Evolutionary conservation across 345 rosid species (phyloP), one percentile per base, ranked within the genome.

Genomic region (Salix arbutifolia): DNA sequence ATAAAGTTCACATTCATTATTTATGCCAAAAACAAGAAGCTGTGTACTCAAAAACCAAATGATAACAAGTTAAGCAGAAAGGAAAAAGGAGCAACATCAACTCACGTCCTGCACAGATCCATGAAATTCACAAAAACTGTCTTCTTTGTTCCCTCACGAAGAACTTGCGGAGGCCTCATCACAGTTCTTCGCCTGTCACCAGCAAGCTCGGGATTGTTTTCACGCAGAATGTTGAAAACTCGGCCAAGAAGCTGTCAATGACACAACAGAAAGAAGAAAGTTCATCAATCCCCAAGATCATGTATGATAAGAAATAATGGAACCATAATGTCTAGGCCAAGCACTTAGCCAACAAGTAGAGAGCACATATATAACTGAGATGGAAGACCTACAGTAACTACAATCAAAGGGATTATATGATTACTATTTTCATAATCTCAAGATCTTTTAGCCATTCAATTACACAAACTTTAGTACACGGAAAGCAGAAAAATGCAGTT

Each of bases 111-210:
- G 91, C 99, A 96, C 71, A 96, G 95, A 84, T 94, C 97, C 98
- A 90, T 94, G 58, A 92, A 94, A 84, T 96, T 94, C 80, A 92
- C 98, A 80, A 96, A 92, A 37, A 89, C 95, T 3, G 98, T 94
- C 82, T 96, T 96, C 97, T 92, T 96, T 77, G 99, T 96, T 31
- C 99, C 99, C 78, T 96, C 99, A 74, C 96, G 97, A 70, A 93
- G 97, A 76, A 96, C 98, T 81, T 96, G 97, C 11, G 97, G 99
- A 61, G 97, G 97, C 87, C 98, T 90, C 98, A 94, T 93, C 71
- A 92, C 97, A 68, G 98, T 96, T 82, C 98, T 92, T 26, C 97
- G 92, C 87, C 95, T 90, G 86, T 96, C 99, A 73, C 98, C 97
- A 8, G 97, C 92, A 76, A 96, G 96, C 85, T 96, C 97, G 3